Conservation (phyloP, 2,329 filamentous ascomycete species). For the Pseudogymnoascus destructans region DNA sequence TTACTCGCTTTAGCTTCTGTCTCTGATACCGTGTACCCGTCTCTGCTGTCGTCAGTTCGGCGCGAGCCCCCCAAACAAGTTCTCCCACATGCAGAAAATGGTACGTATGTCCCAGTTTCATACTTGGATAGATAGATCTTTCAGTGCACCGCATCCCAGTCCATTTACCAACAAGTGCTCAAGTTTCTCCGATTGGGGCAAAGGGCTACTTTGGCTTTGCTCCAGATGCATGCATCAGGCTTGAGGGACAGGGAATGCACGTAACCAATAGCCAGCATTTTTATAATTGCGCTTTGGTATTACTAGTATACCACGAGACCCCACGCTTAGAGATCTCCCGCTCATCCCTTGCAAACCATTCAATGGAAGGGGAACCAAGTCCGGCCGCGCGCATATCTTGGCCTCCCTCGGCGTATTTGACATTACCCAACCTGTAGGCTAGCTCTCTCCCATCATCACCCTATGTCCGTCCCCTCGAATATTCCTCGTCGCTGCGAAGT, state of each 20-base stretch:
- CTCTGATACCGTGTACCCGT: neutral
- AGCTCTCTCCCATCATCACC: neutral
- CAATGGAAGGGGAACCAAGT: slow-evolving; percentile 1
- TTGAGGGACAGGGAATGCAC: neutral
- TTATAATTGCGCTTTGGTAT: slow-evolving; percentile 3
- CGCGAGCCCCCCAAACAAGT: neutral
- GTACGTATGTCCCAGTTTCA: neutral
- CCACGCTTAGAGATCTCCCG: neutral
- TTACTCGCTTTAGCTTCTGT: neutral
- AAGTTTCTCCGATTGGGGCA: neutral
- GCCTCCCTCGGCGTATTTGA: slow-evolving; percentile 6
- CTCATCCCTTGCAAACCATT: neutral
- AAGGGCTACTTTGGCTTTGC: neutral
- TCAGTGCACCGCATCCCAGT: neutral
- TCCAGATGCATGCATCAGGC: neutral
- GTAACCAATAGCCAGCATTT: neutral
- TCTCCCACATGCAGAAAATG: neutral
- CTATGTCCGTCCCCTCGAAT: neutral
- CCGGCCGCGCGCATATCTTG: neutral
- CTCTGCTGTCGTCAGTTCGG: neutral
- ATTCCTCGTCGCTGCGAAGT: slow-evolving; percentile 1
- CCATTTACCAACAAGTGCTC: neutral
- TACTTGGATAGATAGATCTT: neutral
- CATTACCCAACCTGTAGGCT: neutral
- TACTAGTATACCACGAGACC: neutral